Percentiles rank a stretch among this genome's conserved stretches.
Conservation (phyloP, 192 early-diverging fungal species). For the Oehlia diaphana region DNA sequence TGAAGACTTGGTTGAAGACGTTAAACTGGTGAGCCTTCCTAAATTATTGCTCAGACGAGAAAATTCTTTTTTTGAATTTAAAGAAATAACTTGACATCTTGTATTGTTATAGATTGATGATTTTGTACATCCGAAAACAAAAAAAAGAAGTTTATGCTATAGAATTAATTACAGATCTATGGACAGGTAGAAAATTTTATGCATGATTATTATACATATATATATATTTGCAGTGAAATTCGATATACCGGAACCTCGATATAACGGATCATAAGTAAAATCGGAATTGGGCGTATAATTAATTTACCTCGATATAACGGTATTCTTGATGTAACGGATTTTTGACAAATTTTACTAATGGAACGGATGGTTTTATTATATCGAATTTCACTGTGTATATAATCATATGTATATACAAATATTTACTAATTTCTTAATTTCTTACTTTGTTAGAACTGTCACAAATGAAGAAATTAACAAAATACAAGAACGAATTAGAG, state of each 20-base stretch:
- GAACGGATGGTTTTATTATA: no score
- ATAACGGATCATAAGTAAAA: no score
- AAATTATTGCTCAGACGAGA: background rate
- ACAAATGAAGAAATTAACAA: constrained; percentile 93
- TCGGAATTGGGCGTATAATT: no score
- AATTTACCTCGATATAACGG: no score
- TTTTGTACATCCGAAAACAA: constrained; percentile 86
- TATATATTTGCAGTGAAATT: no score
- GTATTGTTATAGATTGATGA: constrained; percentile 69
- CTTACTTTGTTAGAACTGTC: constrained; percentile 59
- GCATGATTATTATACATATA: no score
- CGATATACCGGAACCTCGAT: no score
- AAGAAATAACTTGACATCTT: background rate
- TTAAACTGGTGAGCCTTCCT: constrained; percentile 62
- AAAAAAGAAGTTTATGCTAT: constrained; percentile 82
- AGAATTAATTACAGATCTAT: constrained; percentile 95
- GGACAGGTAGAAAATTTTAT: constrained; percentile 66
- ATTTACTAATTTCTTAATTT: no score
- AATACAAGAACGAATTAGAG: constrained; percentile 81
- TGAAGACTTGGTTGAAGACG: constrained; percentile 89
- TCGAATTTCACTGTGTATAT: no score
- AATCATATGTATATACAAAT: no score
- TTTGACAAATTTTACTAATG: no score
- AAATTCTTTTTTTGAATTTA: background rate
- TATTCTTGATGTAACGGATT: no score